Percentiles rank a stretch among this genome's conserved stretches.
Evolutionary conservation across 2,329 filamentous ascomycete species (phyloP).

Genomic region (Periconia macrospinosa): DNA sequence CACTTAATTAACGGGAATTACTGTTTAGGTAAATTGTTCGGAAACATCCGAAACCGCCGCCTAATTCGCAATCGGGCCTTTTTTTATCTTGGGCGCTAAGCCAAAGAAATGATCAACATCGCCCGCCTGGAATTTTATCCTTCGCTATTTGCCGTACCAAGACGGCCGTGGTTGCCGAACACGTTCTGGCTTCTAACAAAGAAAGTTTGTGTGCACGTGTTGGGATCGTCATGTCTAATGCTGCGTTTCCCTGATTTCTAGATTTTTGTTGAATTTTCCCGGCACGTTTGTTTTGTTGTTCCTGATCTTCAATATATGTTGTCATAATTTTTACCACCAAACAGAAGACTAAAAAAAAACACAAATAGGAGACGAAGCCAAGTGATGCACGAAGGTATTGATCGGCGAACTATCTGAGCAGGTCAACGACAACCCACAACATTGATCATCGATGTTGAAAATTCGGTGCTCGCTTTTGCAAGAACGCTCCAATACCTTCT

Average conservation of each 20-base stretch:
- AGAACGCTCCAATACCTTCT: constrained; percentile 47
- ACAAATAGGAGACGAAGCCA: no score
- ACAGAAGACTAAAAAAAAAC: no score
- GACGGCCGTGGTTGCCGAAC: neutral
- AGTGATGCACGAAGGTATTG: neutral
- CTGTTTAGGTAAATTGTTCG: neutral
- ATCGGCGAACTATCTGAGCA: neutral
- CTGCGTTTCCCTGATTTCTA: neutral
- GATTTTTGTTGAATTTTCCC: neutral
- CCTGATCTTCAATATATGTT: no score
- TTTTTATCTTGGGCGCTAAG: neutral
- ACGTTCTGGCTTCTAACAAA: neutral
- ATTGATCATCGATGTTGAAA: constrained; percentile 26
- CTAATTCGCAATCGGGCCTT: neutral
- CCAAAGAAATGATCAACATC: neutral
- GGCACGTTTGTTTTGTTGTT: no score
- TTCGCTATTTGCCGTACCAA: neutral
- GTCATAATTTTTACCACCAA: no score
- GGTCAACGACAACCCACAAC: neutral
- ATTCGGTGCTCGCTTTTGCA: constrained; percentile 40
- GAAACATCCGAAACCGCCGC: neutral
- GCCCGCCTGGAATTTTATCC: neutral
- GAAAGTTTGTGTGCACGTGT: neutral
- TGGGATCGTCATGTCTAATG: neutral
- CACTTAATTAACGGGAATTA: neutral